These are phyloP conservation scores for Stereum hirsutum DNA, from an alignment of 1,284 basidiomycete genomes.

Conservation along the genomic window DNA sequence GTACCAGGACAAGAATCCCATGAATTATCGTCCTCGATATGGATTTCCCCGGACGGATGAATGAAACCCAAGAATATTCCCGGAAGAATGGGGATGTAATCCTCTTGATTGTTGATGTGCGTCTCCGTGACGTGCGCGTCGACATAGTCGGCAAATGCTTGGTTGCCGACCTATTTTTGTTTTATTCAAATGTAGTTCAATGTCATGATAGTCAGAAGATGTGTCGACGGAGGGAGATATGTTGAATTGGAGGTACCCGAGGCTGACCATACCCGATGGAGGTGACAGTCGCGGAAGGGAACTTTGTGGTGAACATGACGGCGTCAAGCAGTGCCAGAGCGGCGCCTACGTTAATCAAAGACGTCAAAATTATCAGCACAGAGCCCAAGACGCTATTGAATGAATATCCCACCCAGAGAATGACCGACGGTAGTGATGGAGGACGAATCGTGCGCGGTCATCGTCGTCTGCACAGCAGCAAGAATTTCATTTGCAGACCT, in stretches of 20 bases:
- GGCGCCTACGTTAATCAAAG: conserved; percentile 20
- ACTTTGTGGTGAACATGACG: conserved; percentile 35
- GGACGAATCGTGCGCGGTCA: conserved; percentile 18
- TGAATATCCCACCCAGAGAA: conserved; percentile 24
- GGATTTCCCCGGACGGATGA: conserved; percentile 21
- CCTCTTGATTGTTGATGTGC: conserved; percentile 19
- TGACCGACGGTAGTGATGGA: conserved; percentile 28
- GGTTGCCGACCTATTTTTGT: conserved; percentile 36
- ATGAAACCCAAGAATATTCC: conserved; percentile 19
- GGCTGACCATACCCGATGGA: conserved; percentile 42
- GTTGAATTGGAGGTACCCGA: conserved; percentile 29
- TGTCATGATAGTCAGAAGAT: too few relatives aligned
- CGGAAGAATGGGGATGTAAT: conserved; percentile 22
- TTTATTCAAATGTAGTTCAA: too few relatives aligned
- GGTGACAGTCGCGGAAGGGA: conserved; percentile 25
- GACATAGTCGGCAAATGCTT: conserved; percentile 49
- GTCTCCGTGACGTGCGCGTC: conserved; percentile 25
- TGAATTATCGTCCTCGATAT: conserved; percentile 13
- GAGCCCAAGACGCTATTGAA: not conserved
- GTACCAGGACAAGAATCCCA: conserved; percentile 11
- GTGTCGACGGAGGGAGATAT: too few relatives aligned
- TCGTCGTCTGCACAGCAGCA: conserved; percentile 23
- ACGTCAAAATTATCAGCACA: not conserved
- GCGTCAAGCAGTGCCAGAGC: conserved; percentile 40
- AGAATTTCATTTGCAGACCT: conserved; percentile 25